Evolutionary conservation across 177 flowering plant genomes (phyloP), one percentile per base, ranked within the genome.

Genomic region (Vitis hybrid): DNA sequence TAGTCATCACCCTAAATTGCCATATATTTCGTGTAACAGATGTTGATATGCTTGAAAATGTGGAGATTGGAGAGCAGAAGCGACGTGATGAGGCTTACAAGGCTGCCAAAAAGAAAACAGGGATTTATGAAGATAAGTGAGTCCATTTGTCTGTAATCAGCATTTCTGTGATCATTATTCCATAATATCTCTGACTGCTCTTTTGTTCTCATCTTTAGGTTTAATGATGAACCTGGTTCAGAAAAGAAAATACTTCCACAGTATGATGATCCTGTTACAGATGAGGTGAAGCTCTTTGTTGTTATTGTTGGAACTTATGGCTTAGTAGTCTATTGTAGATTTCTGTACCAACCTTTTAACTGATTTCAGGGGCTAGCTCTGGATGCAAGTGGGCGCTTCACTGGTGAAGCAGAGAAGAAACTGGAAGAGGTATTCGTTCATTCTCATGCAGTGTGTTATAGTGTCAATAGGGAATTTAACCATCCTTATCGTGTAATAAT

Each of bases 31-130:
- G 21, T 19, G 21, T 19, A 19, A 19, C 21, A 19, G 21, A 19
- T 19, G 21, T 19, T 19, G 21, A 19, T 19, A 19, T 19, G 21
- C 21, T 19, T 19, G 21, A 91, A 85, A 95, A 90, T 85, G 89
- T 93, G 69, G 99, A 95, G 84, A 91, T 95, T 78, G 97, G 98
- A 65, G 94, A 95, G 81, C 99, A 95, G 60, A 93, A 90, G 79
- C 89, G 72, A 68, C 86, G 99, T 32, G 84, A 88, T 77, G 97
- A 87, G 21, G 98, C 99, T 65, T 95, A 95, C 74, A 88, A 79
- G 71, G 94, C 94, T 71, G 88, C 98, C 64, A 90, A 91, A 80
- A 95, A 86, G 78, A 91, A 87, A 80, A 77, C 87, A 17, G 91
- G 97, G 66, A 69, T 80, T 49, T 93, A 90, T 78, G 91, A 79